Percentiles rank a stretch among this genome's conserved stretches.
phyloP scores from a whole-genome alignment of 2,329 filamentous ascomycete species.

The Grosmannia clavigera region DNA sequence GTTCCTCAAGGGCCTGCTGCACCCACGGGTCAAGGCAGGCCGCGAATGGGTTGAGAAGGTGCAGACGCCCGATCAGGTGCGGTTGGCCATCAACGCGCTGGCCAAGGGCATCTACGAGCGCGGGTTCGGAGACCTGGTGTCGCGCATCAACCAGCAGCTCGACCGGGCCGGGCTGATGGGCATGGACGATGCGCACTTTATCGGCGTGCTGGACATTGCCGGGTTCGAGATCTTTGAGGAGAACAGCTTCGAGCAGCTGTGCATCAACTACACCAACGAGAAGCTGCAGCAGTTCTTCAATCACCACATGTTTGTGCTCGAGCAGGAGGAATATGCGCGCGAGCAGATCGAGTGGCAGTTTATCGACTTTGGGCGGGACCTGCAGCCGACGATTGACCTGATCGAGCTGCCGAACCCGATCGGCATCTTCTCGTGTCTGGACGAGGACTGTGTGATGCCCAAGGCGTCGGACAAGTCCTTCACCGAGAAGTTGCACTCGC shows the following conservation, averaged over 20 bases:
- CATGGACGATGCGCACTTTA: constrained; percentile 84
- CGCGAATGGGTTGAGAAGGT: constrained; percentile 98
- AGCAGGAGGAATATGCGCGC: constrained; percentile 94
- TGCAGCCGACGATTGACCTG: constrained; percentile 94
- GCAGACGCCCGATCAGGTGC: constrained; percentile 92
- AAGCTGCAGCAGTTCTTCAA: constrained; percentile 99
- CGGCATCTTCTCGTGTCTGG: constrained; percentile 94
- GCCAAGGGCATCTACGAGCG: constrained; percentile 97
- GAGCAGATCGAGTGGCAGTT: constrained; percentile 99
- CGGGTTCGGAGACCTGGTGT: constrained; percentile 84
- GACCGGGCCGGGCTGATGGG: constrained; percentile 74
- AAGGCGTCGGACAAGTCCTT: constrained; percentile 96
- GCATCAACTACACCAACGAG: constrained; percentile 99
- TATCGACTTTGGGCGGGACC: constrained; percentile 93
- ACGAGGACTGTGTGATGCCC: constrained; percentile 97
- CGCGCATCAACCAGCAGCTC: constrained; percentile 80
- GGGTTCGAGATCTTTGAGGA: constrained; percentile 98
- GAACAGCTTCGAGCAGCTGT: constrained; percentile 97
- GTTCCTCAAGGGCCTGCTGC: constrained; percentile 78
- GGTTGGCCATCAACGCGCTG: constrained; percentile 76
- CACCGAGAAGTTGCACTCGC: constrained; percentile 88
- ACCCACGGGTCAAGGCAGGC: constrained; percentile 89
- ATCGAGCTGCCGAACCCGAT: constrained; percentile 96
- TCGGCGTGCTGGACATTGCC: constrained; percentile 95
- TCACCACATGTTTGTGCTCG: constrained; percentile 98